phyloP scores from a whole-genome alignment of 805 yeast species.

The Saccharomycopsis fodiens region DNA sequence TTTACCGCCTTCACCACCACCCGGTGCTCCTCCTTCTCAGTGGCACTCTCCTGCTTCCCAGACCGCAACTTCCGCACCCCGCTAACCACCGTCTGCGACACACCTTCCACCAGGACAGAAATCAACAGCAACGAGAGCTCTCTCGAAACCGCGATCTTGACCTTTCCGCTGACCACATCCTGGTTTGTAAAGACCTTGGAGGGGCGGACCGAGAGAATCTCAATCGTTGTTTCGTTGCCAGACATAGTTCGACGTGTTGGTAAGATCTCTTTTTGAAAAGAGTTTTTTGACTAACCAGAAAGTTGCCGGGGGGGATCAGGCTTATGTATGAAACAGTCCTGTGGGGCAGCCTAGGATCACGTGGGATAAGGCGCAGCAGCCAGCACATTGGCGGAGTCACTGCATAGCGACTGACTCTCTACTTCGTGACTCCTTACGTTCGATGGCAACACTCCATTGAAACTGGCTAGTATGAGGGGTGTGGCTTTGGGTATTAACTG shows the following conservation, averaged over 20 bases:
- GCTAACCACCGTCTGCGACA: background rate
- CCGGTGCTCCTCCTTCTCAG: conserved; percentile 8
- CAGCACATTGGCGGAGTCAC: too few species aligned
- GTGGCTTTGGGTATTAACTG: too few species aligned
- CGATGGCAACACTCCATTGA: too few species aligned
- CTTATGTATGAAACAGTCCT: background rate
- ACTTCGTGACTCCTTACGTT: too few species aligned
- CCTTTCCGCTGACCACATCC: conserved; percentile 10
- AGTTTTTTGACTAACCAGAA: too few species aligned
- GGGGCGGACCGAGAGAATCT: conserved; percentile 3
- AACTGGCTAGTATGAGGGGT: too few species aligned
- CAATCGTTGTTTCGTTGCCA: conserved; percentile 1
- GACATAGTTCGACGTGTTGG: background rate
- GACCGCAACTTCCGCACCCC: background rate
- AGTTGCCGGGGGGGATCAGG: too few species aligned
- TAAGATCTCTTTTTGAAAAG: too few species aligned
- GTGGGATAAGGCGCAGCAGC: too few species aligned
- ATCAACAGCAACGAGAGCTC: conserved; percentile 6
- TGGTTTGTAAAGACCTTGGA: conserved; percentile 16
- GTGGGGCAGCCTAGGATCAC: too few species aligned
- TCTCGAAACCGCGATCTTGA: conserved; percentile 4
- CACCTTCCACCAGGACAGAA: conserved; percentile 15
- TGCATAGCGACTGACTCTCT: too few species aligned
- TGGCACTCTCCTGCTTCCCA: background rate
- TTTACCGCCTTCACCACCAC: conserved; percentile 2